Conservation (phyloP, 225 moss, liverwort and hornwort species). For the Lunularia cruciata region DNA sequence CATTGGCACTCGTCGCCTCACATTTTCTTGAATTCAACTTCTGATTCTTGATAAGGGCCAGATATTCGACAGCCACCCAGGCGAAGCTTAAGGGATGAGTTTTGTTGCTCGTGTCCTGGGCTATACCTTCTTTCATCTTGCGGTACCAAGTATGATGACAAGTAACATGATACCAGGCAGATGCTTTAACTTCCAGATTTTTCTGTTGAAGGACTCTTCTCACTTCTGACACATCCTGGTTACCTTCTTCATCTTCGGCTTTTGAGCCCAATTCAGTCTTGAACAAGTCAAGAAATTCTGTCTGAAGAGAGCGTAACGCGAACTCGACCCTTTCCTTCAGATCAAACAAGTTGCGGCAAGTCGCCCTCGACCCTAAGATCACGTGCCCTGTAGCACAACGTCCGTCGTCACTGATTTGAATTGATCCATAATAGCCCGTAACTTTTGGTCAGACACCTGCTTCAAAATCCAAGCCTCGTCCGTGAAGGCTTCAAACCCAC, state of each 20-base stretch:
- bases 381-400: conserved; percentile 66
- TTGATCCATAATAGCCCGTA: conserved; percentile 67
- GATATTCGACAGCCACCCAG: conserved; percentile 36
- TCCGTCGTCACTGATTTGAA: conserved; percentile 63
- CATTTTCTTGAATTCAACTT: not conserved
- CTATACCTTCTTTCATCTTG: conserved; percentile 24
- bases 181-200: conserved; percentile 53
- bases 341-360: conserved; percentile 43
- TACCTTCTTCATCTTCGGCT: not conserved
- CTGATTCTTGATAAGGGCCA: conserved; percentile 23
- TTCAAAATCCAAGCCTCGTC: conserved; percentile 67
- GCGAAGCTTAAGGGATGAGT: conserved; percentile 35
- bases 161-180: conserved; percentile 86
- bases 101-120: not conserved
- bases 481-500: conserved; percentile 59
- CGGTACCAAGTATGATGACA: conserved; percentile 59
- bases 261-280: not conserved
- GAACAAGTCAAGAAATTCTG: conserved; percentile 56
- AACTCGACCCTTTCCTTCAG: conserved; percentile 56
- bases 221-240: conserved; percentile 2
- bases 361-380: conserved; percentile 20
- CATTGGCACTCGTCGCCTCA: not conserved
- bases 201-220: not conserved
- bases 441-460: conserved; percentile 57
- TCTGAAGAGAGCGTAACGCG: conserved; percentile 49